phyloP scores from a whole-genome alignment of 2,329 filamentous ascomycete genomes.

The Talaromyces islandicus region DNA sequence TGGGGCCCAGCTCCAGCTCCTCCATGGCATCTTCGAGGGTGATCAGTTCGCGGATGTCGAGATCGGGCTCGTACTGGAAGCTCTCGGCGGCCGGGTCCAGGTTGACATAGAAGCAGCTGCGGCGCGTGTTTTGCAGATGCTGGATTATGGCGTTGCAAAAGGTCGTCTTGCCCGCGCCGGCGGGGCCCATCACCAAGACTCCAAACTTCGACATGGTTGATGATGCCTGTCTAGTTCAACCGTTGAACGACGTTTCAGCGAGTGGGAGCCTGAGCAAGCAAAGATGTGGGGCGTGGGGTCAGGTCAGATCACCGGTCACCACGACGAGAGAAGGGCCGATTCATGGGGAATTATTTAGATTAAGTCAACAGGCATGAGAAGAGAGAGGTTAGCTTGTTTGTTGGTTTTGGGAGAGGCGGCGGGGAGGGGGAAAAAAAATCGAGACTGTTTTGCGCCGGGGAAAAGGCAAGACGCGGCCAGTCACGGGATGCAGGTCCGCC shows the following conservation, averaged over 20 bases:
- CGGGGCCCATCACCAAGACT: constrained; percentile 90
- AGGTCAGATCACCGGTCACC: not conserved
- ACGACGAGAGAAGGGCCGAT: not conserved
- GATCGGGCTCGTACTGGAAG: constrained; percentile 84
- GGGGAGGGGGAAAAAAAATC: not conserved
- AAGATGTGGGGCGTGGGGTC: not conserved
- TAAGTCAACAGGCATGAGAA: not conserved
- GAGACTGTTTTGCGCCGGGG: not conserved
- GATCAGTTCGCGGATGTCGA: constrained; percentile 94
- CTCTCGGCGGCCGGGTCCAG: constrained; percentile 92
- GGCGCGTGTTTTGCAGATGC: constrained; percentile 80
- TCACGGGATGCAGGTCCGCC: not conserved
- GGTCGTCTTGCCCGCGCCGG: constrained; percentile 93
- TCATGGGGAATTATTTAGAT: not conserved
- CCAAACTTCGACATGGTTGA: constrained; percentile 82
- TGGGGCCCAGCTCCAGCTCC: constrained; percentile 82
- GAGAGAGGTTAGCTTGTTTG: not conserved
- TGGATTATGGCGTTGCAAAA: constrained; percentile 93
- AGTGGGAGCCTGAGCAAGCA: not conserved
- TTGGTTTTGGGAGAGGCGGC: not conserved
- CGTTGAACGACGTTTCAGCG: not conserved
- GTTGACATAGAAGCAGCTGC: constrained; percentile 97
- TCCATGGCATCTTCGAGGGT: constrained; percentile 95
- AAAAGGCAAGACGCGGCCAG: not conserved
- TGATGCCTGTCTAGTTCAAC: not conserved